Evolutionary conservation across 139 green algal species (phyloP), one percentile per base, ranked within the genome.

Genomic region (Parachlorella kessleri): DNA sequence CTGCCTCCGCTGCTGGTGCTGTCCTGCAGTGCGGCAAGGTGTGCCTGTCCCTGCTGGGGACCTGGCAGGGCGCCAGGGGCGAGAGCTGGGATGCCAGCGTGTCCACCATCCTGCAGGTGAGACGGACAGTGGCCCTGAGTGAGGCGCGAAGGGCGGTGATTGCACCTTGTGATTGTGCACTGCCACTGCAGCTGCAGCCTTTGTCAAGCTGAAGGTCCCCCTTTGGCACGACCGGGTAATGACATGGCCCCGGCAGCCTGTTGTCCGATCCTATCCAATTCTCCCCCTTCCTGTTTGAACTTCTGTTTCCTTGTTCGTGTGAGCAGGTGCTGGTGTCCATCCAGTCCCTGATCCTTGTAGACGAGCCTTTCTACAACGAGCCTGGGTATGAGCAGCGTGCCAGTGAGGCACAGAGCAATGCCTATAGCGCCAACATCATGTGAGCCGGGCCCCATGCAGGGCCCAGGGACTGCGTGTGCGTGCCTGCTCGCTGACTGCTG

Each of bases 11-110:
- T n/a, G n/a, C n/a, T n/a, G n/a, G n/a, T n/a, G n/a, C n/a, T n/a
- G n/a, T n/a, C 75, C 14, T 59, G 48, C 48, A 59, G 48, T 59
- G 48, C 48, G 94, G 94, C 86, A 97, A 97, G 88, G 94, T 98
- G 38, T 98, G 94, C 88, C 86, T 98, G 32, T 92, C 83, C 1
- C 88, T 98, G 66, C 88, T 96, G 73, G 91, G 91, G 23, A 59
- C 63, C 26, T 98, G 91, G 91, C 86, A 93, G 41, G 90, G 87
- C 39, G 75, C 88, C 68, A 84, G 79, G 18, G 85, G 72, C 21
- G 88, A 93, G 81, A 93, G 91, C 79, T 97, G 93, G 93, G 85
- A 91, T 84, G 81, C 94, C 5, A 42, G 67, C 21, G 77, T 76
- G 40, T 89, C 79, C 73, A 92, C 81, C 70, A 72, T 95, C 35